phyloP scores from a whole-genome alignment of 345 rosid genomes.

The Cardamine occulta region DNA sequence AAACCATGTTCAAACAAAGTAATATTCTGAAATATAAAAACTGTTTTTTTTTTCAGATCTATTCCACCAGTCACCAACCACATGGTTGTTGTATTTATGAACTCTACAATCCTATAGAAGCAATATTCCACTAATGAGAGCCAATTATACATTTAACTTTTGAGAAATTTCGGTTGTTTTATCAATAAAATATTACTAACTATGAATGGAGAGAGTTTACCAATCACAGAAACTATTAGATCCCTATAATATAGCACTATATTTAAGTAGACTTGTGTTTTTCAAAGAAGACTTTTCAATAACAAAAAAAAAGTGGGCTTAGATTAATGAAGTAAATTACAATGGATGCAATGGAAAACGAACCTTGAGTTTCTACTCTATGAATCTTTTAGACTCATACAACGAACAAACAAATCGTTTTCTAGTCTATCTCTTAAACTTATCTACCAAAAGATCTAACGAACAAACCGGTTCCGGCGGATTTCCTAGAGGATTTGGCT shows the following conservation, averaged over 20 bases:
- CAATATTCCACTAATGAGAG: slow-evolving; percentile 24
- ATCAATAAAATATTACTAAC: slow-evolving; percentile 21
- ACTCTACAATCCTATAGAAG: slow-evolving; percentile 26
- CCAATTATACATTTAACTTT: not conserved
- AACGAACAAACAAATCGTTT: slow-evolving; percentile 17
- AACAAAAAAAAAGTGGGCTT: slow-evolving; percentile 1
- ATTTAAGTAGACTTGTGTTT: slow-evolving; percentile 26
- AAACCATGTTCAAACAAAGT: slow-evolving; percentile 36
- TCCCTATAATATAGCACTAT: slow-evolving; percentile 19
- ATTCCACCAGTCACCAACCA: slow-evolving; percentile 43
- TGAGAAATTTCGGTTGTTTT: slow-evolving; percentile 6
- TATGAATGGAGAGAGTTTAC: slow-evolving; percentile 15
- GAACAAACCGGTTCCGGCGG: not conserved
- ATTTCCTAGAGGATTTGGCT: slow-evolving; percentile 16
- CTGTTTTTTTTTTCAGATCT: slow-evolving; percentile 25
- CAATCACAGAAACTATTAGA: slow-evolving; percentile 22
- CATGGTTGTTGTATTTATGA: slow-evolving; percentile 44
- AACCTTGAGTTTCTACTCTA: slow-evolving; percentile 20
- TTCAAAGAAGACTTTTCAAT: slow-evolving; percentile 4
- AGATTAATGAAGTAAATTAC: slow-evolving; percentile 14
- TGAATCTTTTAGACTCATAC: slow-evolving; percentile 1
- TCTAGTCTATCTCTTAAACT: slow-evolving; percentile 23
- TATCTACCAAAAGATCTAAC: slow-evolving; percentile 16
- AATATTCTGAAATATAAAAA: slow-evolving; percentile 13
- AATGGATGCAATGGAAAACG: slow-evolving; percentile 3